Base-by-base conservation (phyloP, 2,329 filamentous ascomycete species). In the Talaromyces amestolkiae region DNA sequence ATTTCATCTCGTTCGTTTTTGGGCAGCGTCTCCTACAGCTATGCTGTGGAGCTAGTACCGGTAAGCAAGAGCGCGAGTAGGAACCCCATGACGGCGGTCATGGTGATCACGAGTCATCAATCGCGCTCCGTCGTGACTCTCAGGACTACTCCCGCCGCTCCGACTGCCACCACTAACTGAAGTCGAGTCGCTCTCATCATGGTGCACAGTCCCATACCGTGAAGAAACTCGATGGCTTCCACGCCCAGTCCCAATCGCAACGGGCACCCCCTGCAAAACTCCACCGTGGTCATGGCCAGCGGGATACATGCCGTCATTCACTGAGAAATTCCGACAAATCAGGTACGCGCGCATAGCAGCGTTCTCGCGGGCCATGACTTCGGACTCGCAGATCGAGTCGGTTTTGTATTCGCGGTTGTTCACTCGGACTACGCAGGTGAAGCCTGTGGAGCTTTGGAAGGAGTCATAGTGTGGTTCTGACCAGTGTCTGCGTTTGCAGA, bases 361-460 rank as follows among this genome's bases (percentile, higher is more conserved):
- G 73, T 94, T 95, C 78, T 98, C 93, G 75, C 93, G 91, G 56
- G 94, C 94, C 70, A 96, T 84, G 58, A 86, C 83, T 76, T 94
- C 91, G 68, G 90, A 91, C 76, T 91, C 88, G 81, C 95, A 96
- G 69, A 89, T 86, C 43, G 91, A 86, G 77, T 97, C 93, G 51
- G 93, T 97, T 77, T 93, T 92, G 82, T 97, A 98, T 82, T 97
- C 92, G 75, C 94, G 91, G 72, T 96, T 96, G 82, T 98, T 97
- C 77, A 98, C 94, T 69, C 95, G 87, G 65, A 97, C 94, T 66
- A 93, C 89, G 82, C 93, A 97, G 66, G 90, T 92, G 79, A 90
- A 96, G 75, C 93, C 93, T 72, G 83, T 86, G 69, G 84, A 81
- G 73, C 88, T 89, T 71, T 85, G 86, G 84, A 90, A 92, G 74